Base-by-base conservation (phyloP, 2,329 filamentous ascomycete genomes). In the Colletotrichum salicis region DNA sequence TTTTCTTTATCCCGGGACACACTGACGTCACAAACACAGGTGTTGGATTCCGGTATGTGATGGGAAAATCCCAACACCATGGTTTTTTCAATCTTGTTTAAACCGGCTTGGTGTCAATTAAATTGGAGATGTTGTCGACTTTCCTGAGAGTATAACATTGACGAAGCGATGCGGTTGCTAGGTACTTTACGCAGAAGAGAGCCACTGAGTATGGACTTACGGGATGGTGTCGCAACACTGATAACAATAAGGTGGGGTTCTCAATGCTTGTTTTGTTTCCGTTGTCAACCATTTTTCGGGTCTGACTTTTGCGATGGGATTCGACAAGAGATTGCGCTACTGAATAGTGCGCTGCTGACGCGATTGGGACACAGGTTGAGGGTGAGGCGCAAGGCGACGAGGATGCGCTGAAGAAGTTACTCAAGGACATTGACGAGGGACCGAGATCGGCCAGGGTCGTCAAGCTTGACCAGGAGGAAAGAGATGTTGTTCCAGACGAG, bases 311-410 rank as follows among this genome's bases (percentile, higher is more conserved):
- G 37, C 15, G 22, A 12, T 22, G 24, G 5, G 15, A 6, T 37
- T 41, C 10, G 31, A 31, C 10, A 22, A n/a, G 41, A 4, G 1
- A 4, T 48, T 48, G 41, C 41, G 31, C 55, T 27, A 55, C 29
- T 6, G 27, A 4, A 4, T 33, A 27, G 5, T 22, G 11, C 10
- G 19, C 8, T 22, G 56, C 60, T 70, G 63, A 75, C 77, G 65
- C 73, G 33, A 29, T 31, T 56, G 12, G 10, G 57, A 64, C 82
- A 77, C 58, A 97, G 94, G 95, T 98, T 58, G 90, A 94, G 78
- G 96, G 96, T 31, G 95, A 98, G 83, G 95, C 92, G 5, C 96
- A 98, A 80, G 95, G 94, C 35, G 86, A 88, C 2, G 86, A 91
- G 1, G 87, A 90, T 0, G 82, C 87, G 2, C 80, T 98, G 31